Evolutionary conservation across 257 asterid species (phyloP).

Genomic region (Primulina huaijiensis): DNA sequence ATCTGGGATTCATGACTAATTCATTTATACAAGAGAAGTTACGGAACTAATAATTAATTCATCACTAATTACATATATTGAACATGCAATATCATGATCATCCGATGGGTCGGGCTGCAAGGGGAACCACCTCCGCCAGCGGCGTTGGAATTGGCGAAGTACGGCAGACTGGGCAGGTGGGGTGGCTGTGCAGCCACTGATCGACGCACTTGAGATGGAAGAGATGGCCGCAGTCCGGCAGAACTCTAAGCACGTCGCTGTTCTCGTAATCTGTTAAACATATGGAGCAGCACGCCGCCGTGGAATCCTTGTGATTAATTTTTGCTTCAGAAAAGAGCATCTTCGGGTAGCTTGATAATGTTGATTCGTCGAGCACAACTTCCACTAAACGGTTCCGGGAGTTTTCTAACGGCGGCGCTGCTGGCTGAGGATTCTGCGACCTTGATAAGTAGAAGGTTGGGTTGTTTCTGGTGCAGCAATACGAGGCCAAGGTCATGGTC

Average conservation of each 20-base stretch:
- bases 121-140: slow-evolving; percentile 72
- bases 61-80: background rate
- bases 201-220: slow-evolving; percentile 82
- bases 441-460: slow-evolving; percentile 15
- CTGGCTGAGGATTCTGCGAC: slow-evolving; percentile 21
- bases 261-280: slow-evolving; percentile 73
- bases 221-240: slow-evolving; percentile 83
- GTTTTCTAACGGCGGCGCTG: background rate
- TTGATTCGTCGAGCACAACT: slow-evolving; percentile 54
- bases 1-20: too few relatives aligned
- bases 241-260: slow-evolving; percentile 47
- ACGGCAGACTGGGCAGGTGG: slow-evolving; percentile 90
- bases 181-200: slow-evolving; percentile 82
- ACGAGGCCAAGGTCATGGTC: slow-evolving; percentile 72
- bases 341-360: slow-evolving; percentile 62
- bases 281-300: slow-evolving; percentile 68
- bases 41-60: background rate
- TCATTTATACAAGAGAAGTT: too few relatives aligned
- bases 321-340: slow-evolving; percentile 63
- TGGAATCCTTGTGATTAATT: slow-evolving; percentile 44
- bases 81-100: background rate
- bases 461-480: slow-evolving; percentile 65
- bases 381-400: slow-evolving; percentile 21
- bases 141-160: slow-evolving; percentile 85
- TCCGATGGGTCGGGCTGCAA: slow-evolving; percentile 53